These are phyloP conservation scores for Exophiala sp. DNA, from an alignment of 2,329 filamentous ascomycete genomes.

Conservation along the genomic window DNA sequence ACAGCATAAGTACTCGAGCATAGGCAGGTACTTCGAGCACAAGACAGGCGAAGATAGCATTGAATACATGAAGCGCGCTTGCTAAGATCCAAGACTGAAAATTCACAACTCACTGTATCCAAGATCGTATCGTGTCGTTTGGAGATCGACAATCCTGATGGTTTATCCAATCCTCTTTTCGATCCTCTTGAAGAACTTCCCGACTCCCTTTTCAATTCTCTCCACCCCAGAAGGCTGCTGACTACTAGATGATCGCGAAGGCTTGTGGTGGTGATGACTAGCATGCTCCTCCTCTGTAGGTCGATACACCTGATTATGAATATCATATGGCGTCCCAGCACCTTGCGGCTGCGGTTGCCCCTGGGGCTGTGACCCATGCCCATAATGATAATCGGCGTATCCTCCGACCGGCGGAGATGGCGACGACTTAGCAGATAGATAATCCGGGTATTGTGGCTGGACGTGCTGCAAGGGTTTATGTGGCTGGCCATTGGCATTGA, in stretches of 20 bases:
- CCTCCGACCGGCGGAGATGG: conserved; percentile 32
- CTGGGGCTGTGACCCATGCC: conserved; percentile 30
- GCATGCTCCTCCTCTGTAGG: conserved; percentile 43
- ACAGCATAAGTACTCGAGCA: too few species aligned
- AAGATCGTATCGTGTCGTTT: neutral
- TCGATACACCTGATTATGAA: conserved; percentile 46
- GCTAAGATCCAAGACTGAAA: neutral
- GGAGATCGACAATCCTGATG: too few species aligned
- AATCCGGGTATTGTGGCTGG: conserved; percentile 34
- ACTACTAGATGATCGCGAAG: conserved; percentile 14
- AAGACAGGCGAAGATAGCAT: too few species aligned
- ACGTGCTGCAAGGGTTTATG: conserved; percentile 32
- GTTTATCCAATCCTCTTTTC: conserved; percentile 37
- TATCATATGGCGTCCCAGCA: conserved; percentile 35
- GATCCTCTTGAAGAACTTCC: conserved; percentile 44
- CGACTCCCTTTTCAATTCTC: conserved; percentile 42
- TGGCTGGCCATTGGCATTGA: conserved; percentile 22
- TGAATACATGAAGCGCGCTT: too few species aligned
- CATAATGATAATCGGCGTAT: conserved; percentile 43
- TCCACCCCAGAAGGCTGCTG: conserved; percentile 33
- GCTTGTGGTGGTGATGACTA: conserved; percentile 33
- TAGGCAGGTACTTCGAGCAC: too few species aligned
- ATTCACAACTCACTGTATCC: neutral
- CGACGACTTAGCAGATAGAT: conserved; percentile 29
- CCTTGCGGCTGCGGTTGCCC: conserved; percentile 4